A percentile compares a stretch with the other conserved stretches of the same genome.
Conservation (phyloP, 2,329 filamentous ascomycete genomes). For the Ilyonectria mors-panacis region DNA sequence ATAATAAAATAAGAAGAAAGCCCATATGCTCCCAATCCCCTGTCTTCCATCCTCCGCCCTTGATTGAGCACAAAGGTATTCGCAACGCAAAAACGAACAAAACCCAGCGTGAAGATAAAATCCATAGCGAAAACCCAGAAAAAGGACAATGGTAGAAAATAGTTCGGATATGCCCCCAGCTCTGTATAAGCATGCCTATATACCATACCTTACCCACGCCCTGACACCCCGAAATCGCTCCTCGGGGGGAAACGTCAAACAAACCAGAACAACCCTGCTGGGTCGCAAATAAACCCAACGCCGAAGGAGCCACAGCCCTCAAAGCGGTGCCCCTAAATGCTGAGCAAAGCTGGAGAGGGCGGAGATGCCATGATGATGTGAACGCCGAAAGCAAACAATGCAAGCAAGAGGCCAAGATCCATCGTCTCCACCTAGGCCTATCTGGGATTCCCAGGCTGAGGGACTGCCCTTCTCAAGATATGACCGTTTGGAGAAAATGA, state of each 20-base stretch:
- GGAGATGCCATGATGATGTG: constrained; percentile 40
- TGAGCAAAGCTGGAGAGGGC: constrained; percentile 19
- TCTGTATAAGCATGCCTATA: constrained; percentile 42
- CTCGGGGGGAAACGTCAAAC: constrained; percentile 31
- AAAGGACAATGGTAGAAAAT: constrained; percentile 25
- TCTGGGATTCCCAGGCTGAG: constrained; percentile 8
- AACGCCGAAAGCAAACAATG: constrained; percentile 42
- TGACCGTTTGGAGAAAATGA: constrained; percentile 20
- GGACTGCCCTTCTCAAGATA: constrained; percentile 1
- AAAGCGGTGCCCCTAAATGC: constrained; percentile 21
- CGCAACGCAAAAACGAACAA: constrained; percentile 44
- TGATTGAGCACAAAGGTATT: constrained; percentile 39
- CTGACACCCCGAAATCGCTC: constrained; percentile 35
- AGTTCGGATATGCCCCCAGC: constrained; percentile 42
- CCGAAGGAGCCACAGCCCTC: constrained; percentile 35
- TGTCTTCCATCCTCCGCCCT: constrained; percentile 29
- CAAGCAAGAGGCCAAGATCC: not conserved
- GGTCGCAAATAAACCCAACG: constrained; percentile 32
- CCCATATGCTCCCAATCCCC: constrained; percentile 22
- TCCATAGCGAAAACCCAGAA: constrained; percentile 36
- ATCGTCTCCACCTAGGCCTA: not conserved
- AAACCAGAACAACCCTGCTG: constrained; percentile 35
- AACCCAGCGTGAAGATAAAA: constrained; percentile 32
- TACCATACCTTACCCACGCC: constrained; percentile 40
- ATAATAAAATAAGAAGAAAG: constrained; percentile 14